Base-by-base conservation (phyloP, 495 filamentous ascomycete species). In the Aspergillus coremiiformis region DNA sequence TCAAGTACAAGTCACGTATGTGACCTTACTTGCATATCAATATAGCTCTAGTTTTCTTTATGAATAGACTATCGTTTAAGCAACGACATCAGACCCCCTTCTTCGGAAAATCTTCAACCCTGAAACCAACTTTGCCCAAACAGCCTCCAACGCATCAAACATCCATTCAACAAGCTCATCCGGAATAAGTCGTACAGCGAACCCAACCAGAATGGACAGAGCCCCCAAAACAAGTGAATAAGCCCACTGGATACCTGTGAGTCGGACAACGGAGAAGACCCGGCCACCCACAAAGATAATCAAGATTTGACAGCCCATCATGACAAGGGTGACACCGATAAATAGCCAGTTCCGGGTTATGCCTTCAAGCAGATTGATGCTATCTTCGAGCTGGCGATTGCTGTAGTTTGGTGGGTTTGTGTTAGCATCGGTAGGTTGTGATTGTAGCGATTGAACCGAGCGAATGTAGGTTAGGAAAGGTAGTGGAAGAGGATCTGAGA, bases 321-420 rank as follows among this genome's bases (percentile, higher is more conserved):
- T 88, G 52, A 87, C 67, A 17, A 69, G 45, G 67, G 82, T 87
- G 66, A 90, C 87, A 17, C 60, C 75, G 14, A 89, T 69, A 67
- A 90, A 90, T 64, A 83, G 87, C 61, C 68, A 79, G 64, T 90
- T 90, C 42, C 75, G 69, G 43, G 66, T 68, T 15, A 89, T 68
- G 23, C 85, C 85, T 61, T 86, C 83, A 56, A 90, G 84, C 30
- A 90, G 85, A 66, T 90, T 90, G 72, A 89, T 79, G 22, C 82
- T 74, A 67, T 90, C 90, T 63, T 90, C 86, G 17, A 90, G 68
- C 17, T 84, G 83, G 39, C 86, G 85, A 63, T 87, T 88, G 73
- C 44, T 47, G 44, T 32, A 9, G 11, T 32, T 32, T 32, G 11
- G 6, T 32, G 5, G 5, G 29, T 32, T 2, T 2, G 29, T 32